Evolutionary conservation across 2,329 filamentous ascomycete genomes (phyloP), one percentile per base, ranked within the genome.

Genomic region (Metarhizium guizhouense): DNA sequence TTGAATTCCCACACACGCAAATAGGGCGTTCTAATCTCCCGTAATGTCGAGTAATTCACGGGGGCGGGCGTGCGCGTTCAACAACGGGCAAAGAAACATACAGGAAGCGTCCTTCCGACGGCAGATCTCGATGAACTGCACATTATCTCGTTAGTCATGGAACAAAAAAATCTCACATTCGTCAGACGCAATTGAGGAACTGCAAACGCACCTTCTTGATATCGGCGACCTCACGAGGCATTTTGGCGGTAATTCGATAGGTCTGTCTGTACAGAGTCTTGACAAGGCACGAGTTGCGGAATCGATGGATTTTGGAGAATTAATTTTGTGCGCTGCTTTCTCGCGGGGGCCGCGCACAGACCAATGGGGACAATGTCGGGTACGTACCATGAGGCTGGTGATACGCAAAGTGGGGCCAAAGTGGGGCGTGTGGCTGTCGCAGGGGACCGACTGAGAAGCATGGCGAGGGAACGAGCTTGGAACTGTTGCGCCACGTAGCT

Each of bases 121-220:
- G 87, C 90, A 96, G 85, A 99, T 96, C 88, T 97, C 94, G 78
- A 99, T 95, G 90, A 99, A 99, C 85, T 96, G 76, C 75, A 14
- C 25, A 14, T 20, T 20, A 34, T 38, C 47, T 14, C 25, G 32
- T 56, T n/a, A 58, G 54, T 50, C 29, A 14, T 4, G 10, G 2
- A 11, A 48, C 30, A 11, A 6, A 16, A 18, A 20, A 7, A 11
- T 18, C 6, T 6, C 6, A 45, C 1, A 3, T 18, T 18, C 3
- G 3, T 16, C 14, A 20, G 14, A 18, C 6, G n/a, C n/a, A 20
- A 45, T 20, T 45, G 16, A 20, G 14, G n/a, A n/a, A 16, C 6
- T 11, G 8, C 45, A 48, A 5, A 7, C 43, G 42, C 72, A 86
- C 83, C 79, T 85, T 81, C 82, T 99, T 97, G 85, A 97, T 97